A percentile compares a stretch with the other conserved stretches of the same genome.
Conservation (phyloP, 768 basidiomycete species). For the Russula earlei region DNA sequence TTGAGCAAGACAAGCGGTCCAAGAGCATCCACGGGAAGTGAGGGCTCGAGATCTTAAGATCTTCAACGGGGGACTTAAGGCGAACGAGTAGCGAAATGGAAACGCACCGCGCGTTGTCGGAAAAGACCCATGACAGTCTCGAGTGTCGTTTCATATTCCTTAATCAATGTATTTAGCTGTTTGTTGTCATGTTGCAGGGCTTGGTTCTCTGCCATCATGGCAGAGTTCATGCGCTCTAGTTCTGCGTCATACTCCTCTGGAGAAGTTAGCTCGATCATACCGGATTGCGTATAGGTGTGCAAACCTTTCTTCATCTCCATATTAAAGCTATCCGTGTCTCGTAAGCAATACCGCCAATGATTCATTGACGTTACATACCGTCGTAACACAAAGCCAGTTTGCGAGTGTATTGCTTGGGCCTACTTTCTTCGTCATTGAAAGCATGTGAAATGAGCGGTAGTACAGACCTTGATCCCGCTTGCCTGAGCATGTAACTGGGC, state of each 20-base stretch:
- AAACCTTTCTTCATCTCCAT: slow-evolving; percentile 77
- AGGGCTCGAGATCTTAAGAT: background rate
- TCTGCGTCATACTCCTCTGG: slow-evolving; percentile 86
- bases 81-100: background rate
- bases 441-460: background rate
- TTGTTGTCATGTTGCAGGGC: slow-evolving; percentile 88
- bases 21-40: no score
- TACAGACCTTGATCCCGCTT: slow-evolving; percentile 66
- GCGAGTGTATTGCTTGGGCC: slow-evolving; percentile 82
- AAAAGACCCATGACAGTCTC: slow-evolving; percentile 93
- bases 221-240: slow-evolving; percentile 78
- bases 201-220: slow-evolving; percentile 77
- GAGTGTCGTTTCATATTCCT: slow-evolving; percentile 94
- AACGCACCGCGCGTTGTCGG: slow-evolving; percentile 79
- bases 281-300: background rate
- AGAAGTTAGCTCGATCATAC: background rate
- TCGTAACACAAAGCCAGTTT: slow-evolving; percentile 86
- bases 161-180: slow-evolving; percentile 80
- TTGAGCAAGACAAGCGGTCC: background rate
- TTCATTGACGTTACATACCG: slow-evolving; percentile 36
- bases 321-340: slow-evolving; percentile 56
- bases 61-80: background rate
- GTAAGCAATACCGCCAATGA: background rate
- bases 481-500: slow-evolving; percentile 64
- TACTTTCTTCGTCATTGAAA: slow-evolving; percentile 25